Evolutionary conservation across 2,329 filamentous ascomycete species (phyloP).

Genomic region (Plenodomus lindquistii): DNA sequence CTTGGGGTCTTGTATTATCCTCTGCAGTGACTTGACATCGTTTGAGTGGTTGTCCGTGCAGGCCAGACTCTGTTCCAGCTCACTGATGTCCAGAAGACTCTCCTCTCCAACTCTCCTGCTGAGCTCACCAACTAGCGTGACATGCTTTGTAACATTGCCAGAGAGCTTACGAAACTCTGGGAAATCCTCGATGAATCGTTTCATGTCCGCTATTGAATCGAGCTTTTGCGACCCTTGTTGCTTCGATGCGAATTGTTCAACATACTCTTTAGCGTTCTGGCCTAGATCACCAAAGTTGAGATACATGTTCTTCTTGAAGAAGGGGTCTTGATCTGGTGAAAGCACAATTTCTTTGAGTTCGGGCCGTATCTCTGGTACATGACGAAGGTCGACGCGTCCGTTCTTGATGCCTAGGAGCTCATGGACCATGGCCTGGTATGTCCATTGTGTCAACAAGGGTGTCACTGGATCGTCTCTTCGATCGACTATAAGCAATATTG

Average conservation of each 20-base stretch:
- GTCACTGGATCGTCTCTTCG: conserved; percentile 93
- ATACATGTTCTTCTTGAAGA: conserved; percentile 99
- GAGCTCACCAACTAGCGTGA: conserved; percentile 91
- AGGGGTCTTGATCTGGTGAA: conserved; percentile 95
- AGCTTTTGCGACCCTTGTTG: conserved; percentile 97
- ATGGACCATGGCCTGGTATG: conserved; percentile 99
- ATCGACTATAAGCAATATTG: conserved; percentile 87
- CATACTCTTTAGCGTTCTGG: conserved; percentile 97
- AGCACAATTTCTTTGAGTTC: conserved; percentile 94
- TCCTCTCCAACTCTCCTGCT: conserved; percentile 85
- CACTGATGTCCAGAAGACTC: conserved; percentile 90
- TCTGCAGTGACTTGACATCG: conserved; percentile 91
- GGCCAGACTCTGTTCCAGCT: conserved; percentile 93
- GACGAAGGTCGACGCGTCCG: conserved; percentile 85
- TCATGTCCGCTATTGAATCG: conserved; percentile 98
- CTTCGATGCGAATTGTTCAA: conserved; percentile 96
- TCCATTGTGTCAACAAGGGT: conserved; percentile 94
- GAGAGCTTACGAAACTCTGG: conserved; percentile 97
- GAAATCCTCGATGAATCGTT: conserved; percentile 98
- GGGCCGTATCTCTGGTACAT: conserved; percentile 80
- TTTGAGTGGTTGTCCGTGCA: conserved; percentile 93
- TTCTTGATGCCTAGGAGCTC: conserved; percentile 93
- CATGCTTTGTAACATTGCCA: conserved; percentile 97
- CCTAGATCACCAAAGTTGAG: conserved; percentile 95
- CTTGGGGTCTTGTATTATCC: conserved; percentile 76